Percentiles rank a stretch among this genome's conserved stretches.
Evolutionary conservation across 768 basidiomycete genomes (phyloP).

Genomic region (Leucocoprinus birnbaumii): DNA sequence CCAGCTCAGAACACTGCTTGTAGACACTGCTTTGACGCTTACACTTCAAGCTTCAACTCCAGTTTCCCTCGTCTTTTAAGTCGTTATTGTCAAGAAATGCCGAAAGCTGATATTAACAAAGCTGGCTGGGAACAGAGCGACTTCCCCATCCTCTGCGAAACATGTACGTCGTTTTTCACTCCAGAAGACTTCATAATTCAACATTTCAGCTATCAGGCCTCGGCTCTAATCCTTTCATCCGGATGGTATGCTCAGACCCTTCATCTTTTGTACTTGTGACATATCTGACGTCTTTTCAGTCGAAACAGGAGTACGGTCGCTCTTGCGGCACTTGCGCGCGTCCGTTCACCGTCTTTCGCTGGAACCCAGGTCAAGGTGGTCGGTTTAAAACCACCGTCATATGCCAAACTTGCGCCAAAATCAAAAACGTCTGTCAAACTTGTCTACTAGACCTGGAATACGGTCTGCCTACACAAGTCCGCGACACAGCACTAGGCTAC

Average conservation of each 20-base stretch:
- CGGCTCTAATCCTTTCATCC: constrained; percentile 87
- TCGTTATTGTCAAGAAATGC: constrained; percentile 21
- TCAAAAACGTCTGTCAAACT: constrained; percentile 96
- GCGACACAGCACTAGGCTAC: constrained; percentile 89
- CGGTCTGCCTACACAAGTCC: constrained; percentile 92
- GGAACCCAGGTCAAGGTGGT: constrained; percentile 94
- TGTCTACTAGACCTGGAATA: constrained; percentile 97
- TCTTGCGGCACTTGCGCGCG: constrained; percentile 98
- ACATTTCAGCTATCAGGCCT: constrained; percentile 49
- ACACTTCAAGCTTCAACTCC: not conserved
- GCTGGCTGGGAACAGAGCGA: constrained; percentile 94
- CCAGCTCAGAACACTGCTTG: too few relatives aligned
- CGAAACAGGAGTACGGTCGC: constrained; percentile 94
- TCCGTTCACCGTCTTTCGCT: constrained; percentile 95
- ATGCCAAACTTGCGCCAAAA: constrained; percentile 95
- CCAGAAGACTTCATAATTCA: constrained; percentile 1
- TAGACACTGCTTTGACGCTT: too few relatives aligned
- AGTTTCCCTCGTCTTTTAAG: constrained; percentile 1
- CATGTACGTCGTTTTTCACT: constrained; percentile 51
- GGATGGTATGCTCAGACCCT: constrained; percentile 68
- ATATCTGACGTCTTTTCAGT: constrained; percentile 53
- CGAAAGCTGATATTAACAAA: constrained; percentile 93
- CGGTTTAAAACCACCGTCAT: constrained; percentile 97
- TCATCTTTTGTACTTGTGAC: constrained; percentile 4
- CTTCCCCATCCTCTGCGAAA: constrained; percentile 92